Conservation (phyloP, 1,284 basidiomycete genomes). For the Marasmius tenuissimus region DNA sequence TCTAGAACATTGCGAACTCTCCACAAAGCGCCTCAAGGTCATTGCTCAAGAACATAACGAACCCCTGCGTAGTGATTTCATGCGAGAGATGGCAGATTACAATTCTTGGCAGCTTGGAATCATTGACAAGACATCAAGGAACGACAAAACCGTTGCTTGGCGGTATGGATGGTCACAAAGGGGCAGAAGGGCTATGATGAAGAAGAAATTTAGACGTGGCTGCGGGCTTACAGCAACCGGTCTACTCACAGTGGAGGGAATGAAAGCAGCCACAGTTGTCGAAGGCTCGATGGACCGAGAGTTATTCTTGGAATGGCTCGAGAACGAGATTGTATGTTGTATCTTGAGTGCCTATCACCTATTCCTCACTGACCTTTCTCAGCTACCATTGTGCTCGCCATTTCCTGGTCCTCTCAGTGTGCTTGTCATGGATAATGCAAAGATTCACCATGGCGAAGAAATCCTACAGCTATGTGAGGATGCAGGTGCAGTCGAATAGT, state of each 20-base stretch:
- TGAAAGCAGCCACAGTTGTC: slow-evolving; percentile 14
- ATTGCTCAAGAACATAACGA: slow-evolving; percentile 19
- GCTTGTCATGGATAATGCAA: slow-evolving; percentile 26
- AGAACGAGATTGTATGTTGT: slow-evolving; percentile 12
- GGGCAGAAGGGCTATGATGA: slow-evolving; percentile 2
- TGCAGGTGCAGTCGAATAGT: no score
- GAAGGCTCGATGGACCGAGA: slow-evolving; percentile 14
- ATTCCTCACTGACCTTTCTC: background rate
- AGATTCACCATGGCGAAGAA: slow-evolving; percentile 21
- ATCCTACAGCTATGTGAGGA: no score
- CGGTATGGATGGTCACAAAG: slow-evolving; percentile 5
- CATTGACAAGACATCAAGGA: slow-evolving; percentile 18
- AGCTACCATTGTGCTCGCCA: slow-evolving; percentile 13
- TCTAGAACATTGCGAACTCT: slow-evolving; percentile 14
- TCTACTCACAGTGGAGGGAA: slow-evolving; percentile 9
- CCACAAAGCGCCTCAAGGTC: background rate
- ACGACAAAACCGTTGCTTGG: slow-evolving; percentile 19
- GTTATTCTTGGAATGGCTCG: slow-evolving; percentile 12
- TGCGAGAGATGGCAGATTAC: slow-evolving; percentile 14
- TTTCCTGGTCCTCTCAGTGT: slow-evolving; percentile 19
- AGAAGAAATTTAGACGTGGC: background rate
- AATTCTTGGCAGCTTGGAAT: slow-evolving; percentile 16
- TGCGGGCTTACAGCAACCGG: background rate
- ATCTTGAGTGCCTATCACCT: background rate
- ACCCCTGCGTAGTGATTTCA: slow-evolving; percentile 7